phyloP scores from a whole-genome alignment of 805 yeast species.

The Candida ipomoeae region DNA sequence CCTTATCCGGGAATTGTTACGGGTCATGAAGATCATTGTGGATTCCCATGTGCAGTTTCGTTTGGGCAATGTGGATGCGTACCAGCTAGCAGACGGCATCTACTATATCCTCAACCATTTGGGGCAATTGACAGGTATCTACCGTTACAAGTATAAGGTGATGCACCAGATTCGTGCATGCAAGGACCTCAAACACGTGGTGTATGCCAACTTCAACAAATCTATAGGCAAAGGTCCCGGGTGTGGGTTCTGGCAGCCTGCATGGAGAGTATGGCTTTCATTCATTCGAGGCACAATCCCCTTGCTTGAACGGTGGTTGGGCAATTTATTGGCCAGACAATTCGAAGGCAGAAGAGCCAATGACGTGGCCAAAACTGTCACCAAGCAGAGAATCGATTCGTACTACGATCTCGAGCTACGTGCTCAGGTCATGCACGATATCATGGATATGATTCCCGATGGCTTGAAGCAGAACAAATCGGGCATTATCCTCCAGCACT shows the following conservation, averaged over 20 bases:
- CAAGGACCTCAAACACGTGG: conserved; percentile 89
- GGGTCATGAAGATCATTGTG: conserved; percentile 79
- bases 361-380: conserved; percentile 88
- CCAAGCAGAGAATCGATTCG: conserved; percentile 93
- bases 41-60: conserved; percentile 93
- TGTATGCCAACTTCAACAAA: conserved; percentile 77
- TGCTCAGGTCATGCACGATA: conserved; percentile 93
- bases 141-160: conserved; percentile 92
- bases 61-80: conserved; percentile 87
- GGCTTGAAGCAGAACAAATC: conserved; percentile 85
- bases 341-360: conserved; percentile 93
- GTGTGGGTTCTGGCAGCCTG: conserved; percentile 98
- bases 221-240: conserved; percentile 98
- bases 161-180: conserved; percentile 98
- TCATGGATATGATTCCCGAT: conserved; percentile 95
- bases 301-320: conserved; percentile 89
- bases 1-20: conserved; percentile 80
- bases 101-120: conserved; percentile 87
- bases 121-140: conserved; percentile 95
- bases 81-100: conserved; percentile 90
- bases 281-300: conserved; percentile 92
- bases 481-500: conserved; percentile 82
- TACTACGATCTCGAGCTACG: conserved; percentile 90
- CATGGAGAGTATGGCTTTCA: conserved; percentile 95
- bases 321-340: conserved; percentile 84